Evolutionary conservation across 345 rosid genomes (phyloP).

Genomic region (Eutrema yunnanense): DNA sequence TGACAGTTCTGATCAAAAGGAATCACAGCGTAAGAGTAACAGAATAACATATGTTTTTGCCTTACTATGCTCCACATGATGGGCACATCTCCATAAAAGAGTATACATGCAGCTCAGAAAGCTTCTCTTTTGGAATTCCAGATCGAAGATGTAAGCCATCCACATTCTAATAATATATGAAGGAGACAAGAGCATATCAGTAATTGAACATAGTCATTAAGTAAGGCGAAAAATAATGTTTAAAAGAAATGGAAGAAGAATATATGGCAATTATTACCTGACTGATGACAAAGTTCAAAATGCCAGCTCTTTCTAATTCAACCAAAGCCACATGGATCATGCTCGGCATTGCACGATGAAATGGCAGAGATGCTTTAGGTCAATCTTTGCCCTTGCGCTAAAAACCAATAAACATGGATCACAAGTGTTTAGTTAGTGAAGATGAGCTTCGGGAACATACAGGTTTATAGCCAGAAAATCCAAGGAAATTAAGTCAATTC

Average conservation of each 20-base stretch:
- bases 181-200: slow-evolving; percentile 1
- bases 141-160: slow-evolving; percentile 98
- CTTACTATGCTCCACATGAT: slow-evolving; percentile 83
- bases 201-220: not conserved
- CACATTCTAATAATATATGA: slow-evolving; percentile 51
- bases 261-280: slow-evolving; percentile 44
- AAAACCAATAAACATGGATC: not conserved
- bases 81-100: slow-evolving; percentile 92
- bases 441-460: not conserved
- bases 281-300: slow-evolving; percentile 80
- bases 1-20: no score
- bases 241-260: not conserved
- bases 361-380: slow-evolving; percentile 88
- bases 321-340: slow-evolving; percentile 96
- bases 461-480: not conserved
- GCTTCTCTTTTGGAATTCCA: slow-evolving; percentile 96
- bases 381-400: slow-evolving; percentile 84
- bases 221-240: not conserved
- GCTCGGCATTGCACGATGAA: slow-evolving; percentile 97
- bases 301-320: slow-evolving; percentile 81
- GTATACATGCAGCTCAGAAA: slow-evolving; percentile 88
- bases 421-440: slow-evolving; percentile 7
- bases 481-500: no score
- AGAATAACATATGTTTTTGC: slow-evolving; percentile 4
- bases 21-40: not conserved